Conservation (phyloP, 2,329 filamentous ascomycete genomes). For the Fusarium metavorans region DNA sequence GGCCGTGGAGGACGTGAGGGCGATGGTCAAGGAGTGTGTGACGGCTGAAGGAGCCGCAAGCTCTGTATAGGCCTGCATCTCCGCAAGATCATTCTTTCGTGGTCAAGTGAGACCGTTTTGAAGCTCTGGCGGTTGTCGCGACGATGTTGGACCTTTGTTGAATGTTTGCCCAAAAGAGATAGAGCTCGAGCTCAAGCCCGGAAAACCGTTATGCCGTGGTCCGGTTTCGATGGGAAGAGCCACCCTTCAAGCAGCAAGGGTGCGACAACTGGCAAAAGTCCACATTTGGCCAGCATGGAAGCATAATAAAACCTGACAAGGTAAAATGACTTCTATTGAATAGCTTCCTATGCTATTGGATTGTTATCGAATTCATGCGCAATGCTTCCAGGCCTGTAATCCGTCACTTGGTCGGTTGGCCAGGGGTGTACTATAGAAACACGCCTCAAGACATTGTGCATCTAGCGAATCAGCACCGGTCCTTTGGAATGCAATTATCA, state of each 20-base stretch:
- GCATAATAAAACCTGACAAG: not conserved
- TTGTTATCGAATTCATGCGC: not conserved
- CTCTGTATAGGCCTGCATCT: conserved; percentile 98
- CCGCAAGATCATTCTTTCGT: conserved; percentile 52
- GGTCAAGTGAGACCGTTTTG: conserved; percentile 33
- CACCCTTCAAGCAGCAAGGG: not conserved
- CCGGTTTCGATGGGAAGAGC: not conserved
- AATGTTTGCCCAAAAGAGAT: conserved; percentile 35
- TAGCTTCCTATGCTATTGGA: not conserved
- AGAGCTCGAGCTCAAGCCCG: conserved; percentile 32
- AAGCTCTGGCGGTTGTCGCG: conserved; percentile 12
- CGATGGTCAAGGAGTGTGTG: conserved; percentile 84
- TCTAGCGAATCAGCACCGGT: not conserved
- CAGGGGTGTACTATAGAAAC: not conserved
- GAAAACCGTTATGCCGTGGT: conserved; percentile 27
- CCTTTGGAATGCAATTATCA: not conserved
- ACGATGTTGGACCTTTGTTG: conserved; percentile 30
- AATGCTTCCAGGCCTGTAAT: not conserved
- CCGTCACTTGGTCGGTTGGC: not conserved
- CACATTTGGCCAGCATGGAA: not conserved
- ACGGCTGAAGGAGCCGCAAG: conserved; percentile 94
- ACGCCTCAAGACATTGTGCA: not conserved
- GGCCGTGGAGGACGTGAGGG: conserved; percentile 80
- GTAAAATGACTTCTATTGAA: not conserved
- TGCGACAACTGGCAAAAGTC: not conserved